Conservation (phyloP, 768 basidiomycete species). For the Russula sp. region DNA sequence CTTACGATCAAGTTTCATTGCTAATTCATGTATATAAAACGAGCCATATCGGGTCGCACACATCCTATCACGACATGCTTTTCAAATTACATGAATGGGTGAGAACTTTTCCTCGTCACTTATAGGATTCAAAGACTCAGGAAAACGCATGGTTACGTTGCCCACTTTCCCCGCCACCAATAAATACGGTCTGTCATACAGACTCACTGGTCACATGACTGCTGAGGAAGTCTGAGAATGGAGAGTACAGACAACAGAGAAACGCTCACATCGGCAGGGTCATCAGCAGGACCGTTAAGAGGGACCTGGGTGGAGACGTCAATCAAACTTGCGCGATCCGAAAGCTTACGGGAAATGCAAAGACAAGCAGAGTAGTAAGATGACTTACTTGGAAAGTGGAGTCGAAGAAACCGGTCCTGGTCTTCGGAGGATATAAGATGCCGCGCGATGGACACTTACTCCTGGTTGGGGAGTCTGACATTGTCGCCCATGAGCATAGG, state of each 20-base stretch:
- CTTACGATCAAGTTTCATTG: too few relatives aligned
- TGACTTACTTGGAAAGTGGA: conserved; percentile 5
- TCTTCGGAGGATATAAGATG: conserved; percentile 57
- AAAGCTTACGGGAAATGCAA: not conserved
- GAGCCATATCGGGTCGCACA: too few relatives aligned
- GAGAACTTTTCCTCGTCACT: not conserved
- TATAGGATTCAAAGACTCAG: not conserved
- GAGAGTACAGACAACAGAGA: not conserved
- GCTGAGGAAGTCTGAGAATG: not conserved
- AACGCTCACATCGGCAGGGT: not conserved
- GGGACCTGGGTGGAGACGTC: not conserved
- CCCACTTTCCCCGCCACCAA: conserved; percentile 18
- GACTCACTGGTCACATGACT: not conserved
- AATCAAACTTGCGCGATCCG: not conserved
- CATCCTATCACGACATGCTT: not conserved
- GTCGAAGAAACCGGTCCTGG: conserved; percentile 26
- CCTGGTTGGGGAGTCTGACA: conserved; percentile 44
- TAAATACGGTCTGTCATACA: conserved; percentile 29
- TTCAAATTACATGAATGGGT: not conserved
- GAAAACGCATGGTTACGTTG: not conserved
- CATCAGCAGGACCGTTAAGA: not conserved
- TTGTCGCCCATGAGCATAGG: not conserved
- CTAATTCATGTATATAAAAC: too few relatives aligned
- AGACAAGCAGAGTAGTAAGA: conserved; percentile 24
- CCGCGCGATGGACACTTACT: conserved; percentile 52